A percentile compares a stretch with the other conserved stretches of the same genome.
phyloP scores from a whole-genome alignment of 2,329 filamentous ascomycete species.

The Periconia macrospinosa region DNA sequence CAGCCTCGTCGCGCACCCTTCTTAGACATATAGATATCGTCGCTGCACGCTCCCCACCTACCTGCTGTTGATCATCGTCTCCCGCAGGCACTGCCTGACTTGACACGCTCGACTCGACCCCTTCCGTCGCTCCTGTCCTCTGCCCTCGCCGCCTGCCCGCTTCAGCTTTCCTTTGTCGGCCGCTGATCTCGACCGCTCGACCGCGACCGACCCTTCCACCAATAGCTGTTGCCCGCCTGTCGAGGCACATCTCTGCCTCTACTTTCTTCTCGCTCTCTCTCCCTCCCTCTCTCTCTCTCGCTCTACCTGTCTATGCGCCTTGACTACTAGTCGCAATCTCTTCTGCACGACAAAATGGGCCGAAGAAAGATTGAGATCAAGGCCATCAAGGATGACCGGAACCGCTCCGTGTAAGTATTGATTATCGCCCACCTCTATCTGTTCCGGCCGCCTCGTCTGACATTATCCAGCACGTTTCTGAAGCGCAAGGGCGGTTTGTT shows the following conservation, averaged over 20 bases:
- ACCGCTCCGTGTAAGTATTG: constrained; percentile 88
- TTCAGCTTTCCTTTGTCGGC: constrained; percentile 26
- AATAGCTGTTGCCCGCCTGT: constrained; percentile 13
- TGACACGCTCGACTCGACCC: constrained; percentile 11
- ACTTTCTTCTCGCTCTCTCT: not conserved
- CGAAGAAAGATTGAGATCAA: constrained; percentile 99
- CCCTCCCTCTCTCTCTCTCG: constrained; percentile 19
- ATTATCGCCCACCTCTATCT: not conserved
- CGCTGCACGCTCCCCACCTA: constrained; percentile 16
- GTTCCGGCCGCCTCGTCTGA: not conserved
- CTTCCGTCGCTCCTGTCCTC: not conserved
- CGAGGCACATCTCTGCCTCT: constrained; percentile 10
- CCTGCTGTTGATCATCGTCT: constrained; percentile 26
- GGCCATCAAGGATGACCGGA: constrained; percentile 97
- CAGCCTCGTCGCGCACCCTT: constrained; percentile 17
- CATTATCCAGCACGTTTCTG: constrained; percentile 77
- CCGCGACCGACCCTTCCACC: constrained; percentile 15
- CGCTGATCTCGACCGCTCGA: constrained; percentile 19
- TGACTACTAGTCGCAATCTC: constrained; percentile 17
- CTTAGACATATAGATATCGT: constrained; percentile 30
- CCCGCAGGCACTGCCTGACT: constrained; percentile 23
- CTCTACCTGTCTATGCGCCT: constrained; percentile 27
- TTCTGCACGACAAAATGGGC: constrained; percentile 66
- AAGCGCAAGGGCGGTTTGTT: constrained; percentile 98
- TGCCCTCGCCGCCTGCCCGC: constrained; percentile 19